phyloP scores from a whole-genome alignment of 805 yeast genomes.

The Lipomyces sp. region DNA sequence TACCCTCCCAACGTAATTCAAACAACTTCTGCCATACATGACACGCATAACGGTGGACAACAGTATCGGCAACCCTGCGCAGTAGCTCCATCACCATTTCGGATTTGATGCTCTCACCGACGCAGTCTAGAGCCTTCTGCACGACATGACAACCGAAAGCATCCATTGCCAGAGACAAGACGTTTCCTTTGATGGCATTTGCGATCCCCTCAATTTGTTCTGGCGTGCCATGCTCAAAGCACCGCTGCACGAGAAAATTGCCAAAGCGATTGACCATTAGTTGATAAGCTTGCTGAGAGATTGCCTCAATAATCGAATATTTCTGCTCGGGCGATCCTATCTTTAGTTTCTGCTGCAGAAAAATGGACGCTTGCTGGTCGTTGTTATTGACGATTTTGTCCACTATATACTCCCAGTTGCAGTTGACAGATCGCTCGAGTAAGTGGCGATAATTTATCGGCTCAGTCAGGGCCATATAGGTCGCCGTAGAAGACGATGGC shows the following conservation, averaged over 20 bases:
- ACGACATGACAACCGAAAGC: slow-evolving; percentile 52
- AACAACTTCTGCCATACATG: slow-evolving; percentile 54
- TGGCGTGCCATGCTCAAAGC: slow-evolving; percentile 47
- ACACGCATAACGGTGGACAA: slow-evolving; percentile 49
- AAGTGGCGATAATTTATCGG: slow-evolving; percentile 44
- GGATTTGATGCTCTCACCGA: slow-evolving; percentile 41
- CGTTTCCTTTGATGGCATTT: slow-evolving; percentile 43
- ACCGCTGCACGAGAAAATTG: slow-evolving; percentile 50
- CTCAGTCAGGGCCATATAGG: slow-evolving; percentile 34
- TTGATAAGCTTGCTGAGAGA: slow-evolving; percentile 41
- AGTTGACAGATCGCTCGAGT: slow-evolving; percentile 41
- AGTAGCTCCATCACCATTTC: slow-evolving; percentile 49
- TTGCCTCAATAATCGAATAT: slow-evolving; percentile 43
- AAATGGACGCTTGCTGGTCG: slow-evolving; percentile 52
- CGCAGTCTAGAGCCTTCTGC: slow-evolving; percentile 49
- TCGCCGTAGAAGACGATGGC: slow-evolving; percentile 12
- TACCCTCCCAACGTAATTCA: slow-evolving; percentile 46
- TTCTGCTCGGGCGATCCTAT: slow-evolving; percentile 43
- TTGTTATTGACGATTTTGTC: slow-evolving; percentile 44
- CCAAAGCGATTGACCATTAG: slow-evolving; percentile 51
- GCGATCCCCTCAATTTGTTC: slow-evolving; percentile 41
- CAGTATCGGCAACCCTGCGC: slow-evolving; percentile 42
- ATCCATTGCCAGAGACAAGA: slow-evolving; percentile 45
- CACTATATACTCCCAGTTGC: slow-evolving; percentile 45
- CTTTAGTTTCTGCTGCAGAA: slow-evolving; percentile 49